Conservation (phyloP, 179 eudicot species). For the Gypsophila paniculata region DNA sequence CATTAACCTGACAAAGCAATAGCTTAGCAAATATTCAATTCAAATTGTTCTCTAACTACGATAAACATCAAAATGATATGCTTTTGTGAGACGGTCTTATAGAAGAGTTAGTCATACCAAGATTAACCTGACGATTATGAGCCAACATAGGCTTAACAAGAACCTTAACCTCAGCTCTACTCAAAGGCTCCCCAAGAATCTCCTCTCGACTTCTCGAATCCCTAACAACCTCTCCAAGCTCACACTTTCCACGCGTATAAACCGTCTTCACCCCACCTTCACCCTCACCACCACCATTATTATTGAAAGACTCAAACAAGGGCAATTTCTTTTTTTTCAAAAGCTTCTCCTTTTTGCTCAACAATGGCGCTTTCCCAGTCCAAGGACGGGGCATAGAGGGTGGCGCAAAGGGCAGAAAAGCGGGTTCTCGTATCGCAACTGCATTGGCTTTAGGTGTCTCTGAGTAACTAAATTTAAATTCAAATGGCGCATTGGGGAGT, state of each 20-base stretch:
- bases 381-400: slow-evolving; percentile 86
- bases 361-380: slow-evolving; percentile 91
- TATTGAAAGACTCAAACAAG: slow-evolving; percentile 46
- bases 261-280: slow-evolving; percentile 19
- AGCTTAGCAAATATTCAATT: too few species aligned
- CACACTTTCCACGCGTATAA: slow-evolving; percentile 41
- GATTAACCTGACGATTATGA: slow-evolving; percentile 52
- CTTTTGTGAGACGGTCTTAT: too few species aligned
- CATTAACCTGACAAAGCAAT: too few species aligned
- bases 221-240: slow-evolving; percentile 41
- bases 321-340: slow-evolving; percentile 50
- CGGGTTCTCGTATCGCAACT: slow-evolving; percentile 72
- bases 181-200: slow-evolving; percentile 70
- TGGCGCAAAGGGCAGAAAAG: slow-evolving; percentile 84
- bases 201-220: slow-evolving; percentile 46
- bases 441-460: slow-evolving; percentile 83
- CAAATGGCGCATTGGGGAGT: slow-evolving; percentile 87
- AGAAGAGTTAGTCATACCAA: slow-evolving; percentile 22
- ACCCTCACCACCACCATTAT: slow-evolving; percentile 17
- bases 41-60: too few species aligned
- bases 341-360: slow-evolving; percentile 36
- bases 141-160: slow-evolving; percentile 48
- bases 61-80: too few species aligned
- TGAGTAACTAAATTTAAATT: slow-evolving; percentile 80
- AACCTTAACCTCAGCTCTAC: slow-evolving; percentile 51